Base-by-base conservation (phyloP, 805 yeast species). In the Candida maesae region DNA sequence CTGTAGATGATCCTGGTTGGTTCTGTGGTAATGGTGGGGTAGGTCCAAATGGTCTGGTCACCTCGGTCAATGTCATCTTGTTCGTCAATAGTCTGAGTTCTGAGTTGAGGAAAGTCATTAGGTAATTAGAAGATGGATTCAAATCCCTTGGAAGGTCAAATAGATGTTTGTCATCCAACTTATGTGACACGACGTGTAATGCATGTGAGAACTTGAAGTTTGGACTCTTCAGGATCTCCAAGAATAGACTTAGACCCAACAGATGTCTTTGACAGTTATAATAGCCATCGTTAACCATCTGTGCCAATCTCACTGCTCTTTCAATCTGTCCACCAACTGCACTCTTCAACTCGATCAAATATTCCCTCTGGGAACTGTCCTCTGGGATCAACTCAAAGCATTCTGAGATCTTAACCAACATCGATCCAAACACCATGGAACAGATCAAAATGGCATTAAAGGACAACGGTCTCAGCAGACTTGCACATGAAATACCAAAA, bases 381-480 rank as follows among this genome's bases (percentile, higher is more conserved):
- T 20, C 13, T 5, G 39, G 33, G 8, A 40, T 23, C 3, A 40
- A 20, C 15, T 40, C 30, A 16, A 38, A 46, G 13, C 50, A 39
- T 10, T 56, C 59, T 2, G 40, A 12, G 4, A 44, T 12, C 38
- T 48, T 47, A 6, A 49, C 21, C 15, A 30, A 27, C 2, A 47
- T 3, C 1, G 47, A 35, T 3, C 38, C 27, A 5, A 46, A 18
- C 9, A 47, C 29, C 16, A 53, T 14, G 3, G 42, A 17, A 2
- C 51, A 30, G 26, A 37, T 52, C 2, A 37, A 19, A 2, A 45
- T 19, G 1, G 49, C 38, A 19, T 17, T 21, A 9, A 34, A 29
- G 0, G 47, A 46, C 13, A 38, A 15, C 13, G 79, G 77, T 39
- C 66, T 73, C 20, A 76, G 38, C 9, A 67, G 52, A 33, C 64